Evolutionary conservation across 257 asterid species (phyloP).

Genomic region (Haberlea rhodopensis): DNA sequence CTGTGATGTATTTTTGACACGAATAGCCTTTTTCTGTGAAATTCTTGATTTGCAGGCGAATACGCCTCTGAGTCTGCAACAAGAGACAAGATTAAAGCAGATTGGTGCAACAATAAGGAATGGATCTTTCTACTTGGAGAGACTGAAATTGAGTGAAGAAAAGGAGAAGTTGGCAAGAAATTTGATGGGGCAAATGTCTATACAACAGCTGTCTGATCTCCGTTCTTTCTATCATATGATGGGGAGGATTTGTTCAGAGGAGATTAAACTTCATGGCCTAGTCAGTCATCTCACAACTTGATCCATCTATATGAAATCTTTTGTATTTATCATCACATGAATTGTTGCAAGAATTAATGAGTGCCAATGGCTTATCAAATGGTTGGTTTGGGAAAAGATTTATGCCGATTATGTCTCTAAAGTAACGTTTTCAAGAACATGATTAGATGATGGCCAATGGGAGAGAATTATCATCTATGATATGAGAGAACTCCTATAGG

Average conservation of each 20-base stretch:
- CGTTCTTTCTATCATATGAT: constrained; percentile 42
- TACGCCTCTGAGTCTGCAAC: constrained; percentile 40
- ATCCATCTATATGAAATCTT: neutral
- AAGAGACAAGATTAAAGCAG: constrained; percentile 43
- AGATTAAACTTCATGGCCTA: constrained; percentile 26
- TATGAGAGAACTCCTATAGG: no score
- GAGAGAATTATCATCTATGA: no score
- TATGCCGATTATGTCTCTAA: no score
- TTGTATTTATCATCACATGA: no score
- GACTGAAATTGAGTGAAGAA: constrained; percentile 34
- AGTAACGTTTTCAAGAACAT: no score
- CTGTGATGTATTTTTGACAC: neutral
- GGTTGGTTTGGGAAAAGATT: no score
- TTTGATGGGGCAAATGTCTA: constrained; percentile 41
- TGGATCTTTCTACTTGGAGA: constrained; percentile 30
- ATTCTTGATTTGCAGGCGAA: constrained; percentile 30
- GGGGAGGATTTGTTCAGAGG: constrained; percentile 45
- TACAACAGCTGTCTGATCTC: constrained; percentile 40
- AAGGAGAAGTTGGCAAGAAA: constrained; percentile 40
- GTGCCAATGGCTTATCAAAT: constrained; percentile 18
- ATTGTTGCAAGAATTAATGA: neutral
- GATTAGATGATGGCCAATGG: no score
- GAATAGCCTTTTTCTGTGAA: neutral
- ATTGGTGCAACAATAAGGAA: constrained; percentile 57
- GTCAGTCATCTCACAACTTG: neutral